Evolutionary conservation across 2,329 filamentous ascomycete genomes (phyloP), one percentile per base, ranked within the genome.

Genomic region (Aspergillus novofumigatus): DNA sequence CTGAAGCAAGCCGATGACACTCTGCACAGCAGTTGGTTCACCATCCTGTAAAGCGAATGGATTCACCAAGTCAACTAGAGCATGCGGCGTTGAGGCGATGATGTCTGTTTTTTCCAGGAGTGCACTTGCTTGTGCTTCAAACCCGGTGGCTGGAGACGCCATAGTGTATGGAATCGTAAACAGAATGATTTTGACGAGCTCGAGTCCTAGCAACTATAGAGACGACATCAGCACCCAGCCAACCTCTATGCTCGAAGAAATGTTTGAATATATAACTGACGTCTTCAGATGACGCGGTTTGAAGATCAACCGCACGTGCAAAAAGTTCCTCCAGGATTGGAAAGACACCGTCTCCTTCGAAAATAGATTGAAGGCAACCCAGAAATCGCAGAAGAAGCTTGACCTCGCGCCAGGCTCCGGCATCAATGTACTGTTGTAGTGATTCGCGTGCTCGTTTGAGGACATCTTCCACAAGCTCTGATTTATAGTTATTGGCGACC

Each of bases 111-210:
- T 96, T 63, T 95, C 90, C 71, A 99, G 86, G 53, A 97, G 80
- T 49, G 90, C 86, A 1, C 83, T 81, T 2, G 91, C 92, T 69
- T 89, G 89, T 62, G 89, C 82, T 65, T 88, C 85, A 68, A 89
- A 87, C 51, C 86, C 85, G 3, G 82, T 80, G 3, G 89, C 88
- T 0, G 87, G 84, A 2, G 90, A 86, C 9, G 87, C 85, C 82
- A 96, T 87, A 54, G 91, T 81, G 72, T 97, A 99, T 0, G 94
- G 93, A 57, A 99, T 89, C 0, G 93, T 96, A 51, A 97, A 85
- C 48, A 97, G 85, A 63, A 99, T 97, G 66, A 97, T 92, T 77
- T 97, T 97, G 72, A 97, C 92, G 35, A 99, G 84, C 77, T 97
- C 94, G 45, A 95, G 76, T 21, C 86, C 85, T 51, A 88, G 76